Evolutionary conservation across 2,329 filamentous ascomycete genomes (phyloP).

Genomic region (Rachicladosporium sp.): DNA sequence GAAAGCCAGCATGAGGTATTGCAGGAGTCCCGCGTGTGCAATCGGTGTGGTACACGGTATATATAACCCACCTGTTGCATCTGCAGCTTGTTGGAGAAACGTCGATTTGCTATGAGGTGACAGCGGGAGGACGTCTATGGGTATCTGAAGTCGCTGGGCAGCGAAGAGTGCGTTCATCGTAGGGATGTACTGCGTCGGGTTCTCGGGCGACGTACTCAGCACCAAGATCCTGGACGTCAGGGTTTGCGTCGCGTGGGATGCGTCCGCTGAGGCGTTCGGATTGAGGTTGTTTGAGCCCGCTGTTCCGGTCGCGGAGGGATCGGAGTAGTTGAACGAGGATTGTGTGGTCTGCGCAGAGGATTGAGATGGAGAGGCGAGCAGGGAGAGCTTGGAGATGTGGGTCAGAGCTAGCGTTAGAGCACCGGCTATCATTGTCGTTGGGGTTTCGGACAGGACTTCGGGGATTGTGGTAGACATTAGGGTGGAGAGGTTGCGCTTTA

Average conservation of each 20-base stretch:
- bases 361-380: slow-evolving; percentile 27
- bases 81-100: slow-evolving; percentile 82
- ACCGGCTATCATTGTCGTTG: slow-evolving; percentile 79
- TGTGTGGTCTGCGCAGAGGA: slow-evolving; percentile 38
- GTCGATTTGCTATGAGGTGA: slow-evolving; percentile 62
- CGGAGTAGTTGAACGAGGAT: slow-evolving; percentile 41
- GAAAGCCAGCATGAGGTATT: slow-evolving; percentile 92
- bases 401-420: slow-evolving; percentile 84
- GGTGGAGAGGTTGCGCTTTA: slow-evolving; percentile 60
- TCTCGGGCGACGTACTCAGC: slow-evolving; percentile 76
- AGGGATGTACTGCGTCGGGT: slow-evolving; percentile 84
- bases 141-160: slow-evolving; percentile 73
- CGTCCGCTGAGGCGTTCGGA: slow-evolving; percentile 21
- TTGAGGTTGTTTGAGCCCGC: slow-evolving; percentile 38
- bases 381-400: slow-evolving; percentile 73
- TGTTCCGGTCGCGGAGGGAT: slow-evolving; percentile 27
- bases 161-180: slow-evolving; percentile 99
- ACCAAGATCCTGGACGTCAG: slow-evolving; percentile 78
- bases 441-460: slow-evolving; percentile 50
- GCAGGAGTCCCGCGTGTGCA: slow-evolving; percentile 53
- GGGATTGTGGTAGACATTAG: slow-evolving; percentile 59
- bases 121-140: slow-evolving; percentile 83
- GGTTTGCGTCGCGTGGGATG: slow-evolving; percentile 27
- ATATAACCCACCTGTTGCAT: slow-evolving; percentile 59
- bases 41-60: slow-evolving; percentile 36